These are phyloP conservation scores for Penicillium sp. DNA, from an alignment of 2,329 filamentous ascomycete species.

Conservation along the genomic window DNA sequence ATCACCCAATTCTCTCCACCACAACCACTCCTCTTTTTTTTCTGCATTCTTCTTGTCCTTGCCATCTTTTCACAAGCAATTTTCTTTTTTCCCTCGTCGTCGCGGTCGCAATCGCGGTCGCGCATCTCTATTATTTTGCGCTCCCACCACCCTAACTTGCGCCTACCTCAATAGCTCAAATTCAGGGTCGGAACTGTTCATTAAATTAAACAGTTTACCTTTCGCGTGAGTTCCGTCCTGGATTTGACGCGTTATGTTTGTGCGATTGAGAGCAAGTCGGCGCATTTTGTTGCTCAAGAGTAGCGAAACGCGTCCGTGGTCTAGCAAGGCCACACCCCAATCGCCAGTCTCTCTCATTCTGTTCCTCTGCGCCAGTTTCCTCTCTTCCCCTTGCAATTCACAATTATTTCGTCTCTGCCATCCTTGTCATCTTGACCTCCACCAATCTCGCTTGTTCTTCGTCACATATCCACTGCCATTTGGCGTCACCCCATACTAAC, in stretches of 20 bases:
- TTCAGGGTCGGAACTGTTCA: not conserved
- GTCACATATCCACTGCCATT: not conserved
- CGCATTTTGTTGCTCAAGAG: not conserved
- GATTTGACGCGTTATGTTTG: not conserved
- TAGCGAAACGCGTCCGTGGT: not conserved
- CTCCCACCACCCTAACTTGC: slow-evolving; percentile 8
- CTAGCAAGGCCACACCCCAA: not conserved
- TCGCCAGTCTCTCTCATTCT: too few relatives aligned
- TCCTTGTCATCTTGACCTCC: not conserved
- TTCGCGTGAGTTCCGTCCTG: not conserved
- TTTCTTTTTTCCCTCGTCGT: slow-evolving; percentile 15
- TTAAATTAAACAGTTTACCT: not conserved
- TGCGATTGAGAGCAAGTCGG: not conserved
- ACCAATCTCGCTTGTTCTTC: not conserved
- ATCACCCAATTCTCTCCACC: slow-evolving; percentile 25
- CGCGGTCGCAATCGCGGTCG: slow-evolving; percentile 14
- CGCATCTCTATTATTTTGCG: slow-evolving; percentile 6
- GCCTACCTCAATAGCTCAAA: slow-evolving; percentile 1
- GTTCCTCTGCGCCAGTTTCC: not conserved
- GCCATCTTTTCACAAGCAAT: slow-evolving; percentile 5
- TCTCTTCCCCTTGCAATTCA: not conserved
- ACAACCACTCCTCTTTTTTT: slow-evolving; percentile 22
- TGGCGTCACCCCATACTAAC: not conserved
- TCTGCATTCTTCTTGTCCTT: slow-evolving; percentile 12
- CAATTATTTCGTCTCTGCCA: not conserved